Base-by-base conservation (phyloP, 2,329 filamentous ascomycete species). In the Phyllosticta ampelicida region DNA sequence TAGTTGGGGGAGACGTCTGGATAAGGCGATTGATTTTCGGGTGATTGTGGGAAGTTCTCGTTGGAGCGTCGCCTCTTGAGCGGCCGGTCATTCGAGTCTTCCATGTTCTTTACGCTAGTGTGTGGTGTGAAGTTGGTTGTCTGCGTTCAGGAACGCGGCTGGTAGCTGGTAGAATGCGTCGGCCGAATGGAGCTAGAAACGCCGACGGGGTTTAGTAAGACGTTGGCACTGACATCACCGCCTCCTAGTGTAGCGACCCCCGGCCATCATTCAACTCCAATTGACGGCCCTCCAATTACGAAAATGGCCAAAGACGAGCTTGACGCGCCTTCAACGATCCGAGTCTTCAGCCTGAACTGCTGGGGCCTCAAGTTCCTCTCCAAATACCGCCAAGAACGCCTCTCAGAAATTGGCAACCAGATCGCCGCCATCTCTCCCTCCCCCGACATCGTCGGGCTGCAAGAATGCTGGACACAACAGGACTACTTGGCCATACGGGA, bases 291-390 rank as follows among this genome's bases (percentile, higher is more conserved):
- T 13, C 36, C 16, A 23, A 18, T 11, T 18, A 18, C 51, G 36
- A 26, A 44, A 54, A 54, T 58, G 56, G 28, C 48, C 52, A 20
- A 44, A 26, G 51, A 44, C 9, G 11, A 30, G 20, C 19, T 52
- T 26, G 26, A 44, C 44, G 18, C 19, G 11, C 23, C 28, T 44
- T 44, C 5, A 10, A 44, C 26, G 49, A 55, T 97, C 69, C 86
- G 87, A 67, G 79, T 97, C 64, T 76, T 96, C 63, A 94, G 89
- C 4, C 83, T 96, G 71, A 99, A 99, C 74, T 96, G 90, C 82
- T 97, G 94, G 92, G 94, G 94, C 55, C 84, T 97, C 61, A 92
- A 95, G 68, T 90, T 84, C 75, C 80, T 97, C 67, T 86, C 91
- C 55, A 85, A 86, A 63, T 82, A 88, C 64, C 89, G 91, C 64